Evolutionary conservation across 495 filamentous ascomycete genomes (phyloP).

Genomic region (Penicillium steckii): DNA sequence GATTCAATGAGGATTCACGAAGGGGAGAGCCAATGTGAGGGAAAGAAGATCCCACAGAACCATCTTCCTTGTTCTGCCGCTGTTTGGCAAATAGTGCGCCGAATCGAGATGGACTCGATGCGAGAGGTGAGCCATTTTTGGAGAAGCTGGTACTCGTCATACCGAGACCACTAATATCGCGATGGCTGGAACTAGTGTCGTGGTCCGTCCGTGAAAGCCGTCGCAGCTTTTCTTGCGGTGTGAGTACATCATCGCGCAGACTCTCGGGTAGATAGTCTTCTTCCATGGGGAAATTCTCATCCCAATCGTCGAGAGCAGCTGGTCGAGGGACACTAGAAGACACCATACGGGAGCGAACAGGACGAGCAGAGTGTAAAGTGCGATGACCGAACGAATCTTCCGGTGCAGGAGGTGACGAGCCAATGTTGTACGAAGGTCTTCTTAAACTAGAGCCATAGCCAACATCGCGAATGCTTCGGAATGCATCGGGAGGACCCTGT

Average conservation of each 20-base stretch:
- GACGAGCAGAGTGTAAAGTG: conserved; percentile 82
- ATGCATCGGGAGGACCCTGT: conserved; percentile 62
- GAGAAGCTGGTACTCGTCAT: conserved; percentile 60
- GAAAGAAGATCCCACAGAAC: conserved; percentile 61
- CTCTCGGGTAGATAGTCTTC: conserved; percentile 88
- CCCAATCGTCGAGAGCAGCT: conserved; percentile 70
- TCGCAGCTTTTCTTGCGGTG: conserved; percentile 83
- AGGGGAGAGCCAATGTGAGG: conserved; percentile 92
- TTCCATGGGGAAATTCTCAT: conserved; percentile 84
- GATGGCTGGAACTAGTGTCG: conserved; percentile 59
- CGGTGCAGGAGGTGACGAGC: conserved; percentile 62
- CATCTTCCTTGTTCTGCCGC: conserved; percentile 72
- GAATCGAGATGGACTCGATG: conserved; percentile 84
- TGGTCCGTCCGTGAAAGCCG: conserved; percentile 73
- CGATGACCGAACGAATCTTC: conserved; percentile 60
- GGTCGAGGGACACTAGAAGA: conserved; percentile 74
- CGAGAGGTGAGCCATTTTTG: conserved; percentile 78
- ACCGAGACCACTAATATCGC: conserved; percentile 59
- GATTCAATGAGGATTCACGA: conserved; percentile 71
- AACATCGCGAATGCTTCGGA: conserved; percentile 79
- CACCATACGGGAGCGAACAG: conserved; percentile 64
- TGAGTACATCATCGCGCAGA: conserved; percentile 89
- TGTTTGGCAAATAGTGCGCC: conserved; percentile 77
- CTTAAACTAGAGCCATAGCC: conserved; percentile 73
- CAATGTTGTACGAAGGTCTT: conserved; percentile 52